Evolutionary conservation across 2,329 filamentous ascomycete species (phyloP), one percentile per base, ranked within the genome.

Genomic region (Chrysosphaeria jannelii): DNA sequence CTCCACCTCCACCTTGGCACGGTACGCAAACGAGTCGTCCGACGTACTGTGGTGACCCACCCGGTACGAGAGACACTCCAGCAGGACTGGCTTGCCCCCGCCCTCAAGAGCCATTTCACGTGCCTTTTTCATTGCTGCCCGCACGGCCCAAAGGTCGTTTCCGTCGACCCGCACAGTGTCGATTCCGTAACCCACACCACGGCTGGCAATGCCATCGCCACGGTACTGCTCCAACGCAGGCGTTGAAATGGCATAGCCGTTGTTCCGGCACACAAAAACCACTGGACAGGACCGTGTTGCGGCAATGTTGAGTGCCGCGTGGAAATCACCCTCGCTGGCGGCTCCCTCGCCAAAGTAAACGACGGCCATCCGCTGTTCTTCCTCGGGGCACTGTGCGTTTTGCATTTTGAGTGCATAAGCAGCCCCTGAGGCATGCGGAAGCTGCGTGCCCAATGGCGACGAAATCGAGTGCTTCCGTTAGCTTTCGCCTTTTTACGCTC

Each of bases 41-140:
- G 72, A 85, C 1, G 85, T 97, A 44, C 76, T 90, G 48, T 97
- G 85, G 40, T 97, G 42, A 5, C 74, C 81, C 20, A 93, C 79
- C n/a, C 85, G 76, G 46, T 97, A 97, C 13, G 74, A 81, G 74
- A 97, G 89, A 26, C 78, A 78, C 46, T 97, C 85, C 19, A 97
- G 69, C 6, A 97, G 50, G 0, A 97, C 59, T 0, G 76, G 78
- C 30, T 59, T 63, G 4, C 75, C 72, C n/a, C 74, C 75, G 20
- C 74, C 64, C 26, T 69, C 51, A 3, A 93, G 53, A 0, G 81
- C 79, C 37, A 81, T 60, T 23, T 60, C 54, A 2, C 79, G 59
- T 0, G 85, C 85, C 39, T 60, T 58, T 36, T 36, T 40, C 22
- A 66, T 76, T 1, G 58, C 71, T 39, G 69, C 61, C 8, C 67